Base-by-base conservation (phyloP, 345 rosid genomes). In the Euphorbia pulcherrima region DNA sequence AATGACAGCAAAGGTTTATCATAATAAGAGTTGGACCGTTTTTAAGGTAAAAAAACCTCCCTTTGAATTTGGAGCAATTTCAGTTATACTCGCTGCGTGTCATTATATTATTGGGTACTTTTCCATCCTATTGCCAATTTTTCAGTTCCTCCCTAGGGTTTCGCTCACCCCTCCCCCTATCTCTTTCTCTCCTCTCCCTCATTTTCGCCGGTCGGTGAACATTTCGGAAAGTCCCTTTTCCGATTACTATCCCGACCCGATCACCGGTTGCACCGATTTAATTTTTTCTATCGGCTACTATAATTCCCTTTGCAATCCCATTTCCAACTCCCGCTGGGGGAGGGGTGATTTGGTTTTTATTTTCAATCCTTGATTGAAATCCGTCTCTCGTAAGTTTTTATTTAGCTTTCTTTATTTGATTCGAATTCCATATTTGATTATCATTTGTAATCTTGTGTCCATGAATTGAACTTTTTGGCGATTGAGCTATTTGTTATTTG, bases 61-160 rank as follows among this genome's bases (percentile, higher is more conserved):
- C 75, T 1, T 20, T 70, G 20, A 72, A 77, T 62, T 26, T 65
- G 79, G 79, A 73, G 77, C 33, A 39, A 68, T 62, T 65, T 60
- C 74, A 24, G 84, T 75, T 73, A n/a, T n/a, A n/a, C n/a, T n/a
- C n/a, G n/a, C n/a, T 46, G 75, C 85, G 85, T 77, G 84, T 61
- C 4, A 12, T 8, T 24, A 12, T 71, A 26, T 23, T 23, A 75
- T 68, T 77, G 84, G 82, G 9, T 59, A 8, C 6, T 4, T 14
- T 51, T 51, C 68, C 30, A 26, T 44, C 68, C 44, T 11, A 18
- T 5, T 20, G 53, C 69, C 0, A 62, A 62, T 6, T n/a, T n/a
- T n/a, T n/a, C n/a, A n/a, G n/a, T n/a, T 35, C 21, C 11, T 58
- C 35, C 54, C 50, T 73, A 56, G 74, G 70, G 71, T 68, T 71